phyloP scores from a whole-genome alignment of 2,329 filamentous ascomycete species.

The Magnaporthiopsis poae region DNA sequence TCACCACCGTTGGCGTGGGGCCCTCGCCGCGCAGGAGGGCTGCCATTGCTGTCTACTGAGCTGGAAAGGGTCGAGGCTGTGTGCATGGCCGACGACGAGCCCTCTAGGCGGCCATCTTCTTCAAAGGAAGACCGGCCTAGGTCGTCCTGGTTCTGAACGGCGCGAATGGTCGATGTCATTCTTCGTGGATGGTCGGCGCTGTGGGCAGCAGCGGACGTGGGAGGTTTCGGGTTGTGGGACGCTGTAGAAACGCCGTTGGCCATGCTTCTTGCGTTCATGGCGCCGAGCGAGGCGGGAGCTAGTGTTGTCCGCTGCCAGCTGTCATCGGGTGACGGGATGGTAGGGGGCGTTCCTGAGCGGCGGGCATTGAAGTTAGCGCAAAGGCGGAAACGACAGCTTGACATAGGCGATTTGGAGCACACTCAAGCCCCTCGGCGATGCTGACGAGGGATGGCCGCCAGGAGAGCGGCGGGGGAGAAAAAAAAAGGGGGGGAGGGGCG shows the following conservation, averaged over 20 bases:
- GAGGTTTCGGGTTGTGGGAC: conserved; percentile 18
- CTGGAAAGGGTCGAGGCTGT: conserved; percentile 44
- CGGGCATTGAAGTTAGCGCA: not conserved
- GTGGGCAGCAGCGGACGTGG: conserved; percentile 14
- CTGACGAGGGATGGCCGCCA: no score
- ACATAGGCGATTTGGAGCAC: not conserved
- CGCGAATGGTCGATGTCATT: conserved; percentile 42
- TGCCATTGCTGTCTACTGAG: conserved; percentile 45
- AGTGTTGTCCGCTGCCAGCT: conserved; percentile 21
- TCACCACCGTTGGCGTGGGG: conserved; percentile 21
- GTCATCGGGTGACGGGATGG: conserved; percentile 16
- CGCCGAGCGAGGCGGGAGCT: conserved; percentile 28
- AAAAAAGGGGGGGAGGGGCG: not conserved
- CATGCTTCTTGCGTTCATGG: conserved; percentile 29
- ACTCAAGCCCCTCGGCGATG: not conserved
- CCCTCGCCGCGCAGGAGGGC: conserved; percentile 33
- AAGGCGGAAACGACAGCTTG: not conserved
- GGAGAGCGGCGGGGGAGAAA: not conserved
- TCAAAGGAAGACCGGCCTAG: conserved; percentile 27
- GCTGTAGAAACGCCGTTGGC: conserved; percentile 18
- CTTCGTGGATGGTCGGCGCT: conserved; percentile 18
- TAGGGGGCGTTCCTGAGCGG: not conserved
- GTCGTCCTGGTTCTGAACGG: conserved; percentile 46
- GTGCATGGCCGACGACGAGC: conserved; percentile 24
- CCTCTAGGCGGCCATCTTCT: conserved; percentile 30